Evolutionary conservation across 2,329 filamentous ascomycete species (phyloP).

Genomic region (Dothideomycetes sp.): DNA sequence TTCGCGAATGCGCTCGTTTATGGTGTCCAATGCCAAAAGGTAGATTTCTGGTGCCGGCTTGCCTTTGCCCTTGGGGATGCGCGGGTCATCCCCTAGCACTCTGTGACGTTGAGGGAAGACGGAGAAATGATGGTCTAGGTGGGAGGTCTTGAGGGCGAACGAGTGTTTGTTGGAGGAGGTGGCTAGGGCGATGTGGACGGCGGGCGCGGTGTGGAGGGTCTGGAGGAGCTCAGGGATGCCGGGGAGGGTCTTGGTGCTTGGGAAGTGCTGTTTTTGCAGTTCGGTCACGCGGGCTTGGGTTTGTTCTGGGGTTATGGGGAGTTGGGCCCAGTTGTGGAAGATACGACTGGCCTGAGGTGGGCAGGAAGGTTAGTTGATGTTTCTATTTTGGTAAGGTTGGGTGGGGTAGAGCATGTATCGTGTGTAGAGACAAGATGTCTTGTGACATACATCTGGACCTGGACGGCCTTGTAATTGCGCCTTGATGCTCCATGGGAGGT

Average conservation of each 20-base stretch:
- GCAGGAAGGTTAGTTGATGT: too few species aligned
- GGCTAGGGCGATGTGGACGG: slow-evolving; percentile 74
- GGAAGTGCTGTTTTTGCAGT: slow-evolving; percentile 64
- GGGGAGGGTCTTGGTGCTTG: slow-evolving; percentile 61
- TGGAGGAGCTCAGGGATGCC: slow-evolving; percentile 62
- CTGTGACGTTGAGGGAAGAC: slow-evolving; percentile 57
- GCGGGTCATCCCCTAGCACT: slow-evolving; percentile 74
- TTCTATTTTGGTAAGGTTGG: not conserved
- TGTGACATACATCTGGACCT: slow-evolving; percentile 38
- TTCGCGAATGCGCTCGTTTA: slow-evolving; percentile 61
- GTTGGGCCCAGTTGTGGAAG: slow-evolving; percentile 71
- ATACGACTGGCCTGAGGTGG: slow-evolving; percentile 42
- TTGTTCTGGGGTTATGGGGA: slow-evolving; percentile 63
- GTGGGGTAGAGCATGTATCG: not conserved
- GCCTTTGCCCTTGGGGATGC: slow-evolving; percentile 69
- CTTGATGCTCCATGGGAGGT: slow-evolving; percentile 88
- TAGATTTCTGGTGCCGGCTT: slow-evolving; percentile 96
- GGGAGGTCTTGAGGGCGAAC: slow-evolving; percentile 63
- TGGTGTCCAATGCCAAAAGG: slow-evolving; percentile 68
- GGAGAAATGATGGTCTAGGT: slow-evolving; percentile 40
- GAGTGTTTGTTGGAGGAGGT: slow-evolving; percentile 65
- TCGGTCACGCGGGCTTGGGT: slow-evolving; percentile 49
- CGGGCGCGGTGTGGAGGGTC: slow-evolving; percentile 40
- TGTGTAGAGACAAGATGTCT: not conserved
- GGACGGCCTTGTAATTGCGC: slow-evolving; percentile 69